Conservation (phyloP, 2,329 filamentous ascomycete species). For the Trichoderma koningiopsis region DNA sequence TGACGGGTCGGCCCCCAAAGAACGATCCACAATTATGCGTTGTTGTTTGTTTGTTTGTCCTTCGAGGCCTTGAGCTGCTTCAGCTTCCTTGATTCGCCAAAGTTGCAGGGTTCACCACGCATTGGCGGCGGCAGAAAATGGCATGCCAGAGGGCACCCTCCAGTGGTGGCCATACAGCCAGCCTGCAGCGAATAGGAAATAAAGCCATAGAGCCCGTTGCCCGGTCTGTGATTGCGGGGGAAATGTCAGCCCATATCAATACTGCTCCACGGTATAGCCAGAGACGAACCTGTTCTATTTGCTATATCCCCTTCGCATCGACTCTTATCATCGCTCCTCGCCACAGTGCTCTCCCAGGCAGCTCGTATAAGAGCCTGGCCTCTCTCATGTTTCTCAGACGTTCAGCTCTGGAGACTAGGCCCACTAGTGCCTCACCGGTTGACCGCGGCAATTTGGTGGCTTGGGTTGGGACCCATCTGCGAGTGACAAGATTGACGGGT, state of each 20-base stretch:
- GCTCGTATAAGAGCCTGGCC: background rate
- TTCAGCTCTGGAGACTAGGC: constrained; percentile 2
- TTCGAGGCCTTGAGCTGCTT: background rate
- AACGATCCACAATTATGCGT: background rate
- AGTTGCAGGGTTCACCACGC: background rate
- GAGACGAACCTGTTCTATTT: background rate
- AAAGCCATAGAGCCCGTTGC: background rate
- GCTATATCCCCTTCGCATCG: background rate
- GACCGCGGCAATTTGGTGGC: constrained; percentile 10
- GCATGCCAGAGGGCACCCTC: background rate
- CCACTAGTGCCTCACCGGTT: constrained; percentile 12
- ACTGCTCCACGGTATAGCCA: background rate
- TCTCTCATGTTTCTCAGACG: background rate
- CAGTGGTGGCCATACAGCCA: background rate
- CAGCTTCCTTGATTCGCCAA: constrained; percentile 2
- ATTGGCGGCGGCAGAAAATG: background rate
- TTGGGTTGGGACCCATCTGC: background rate
- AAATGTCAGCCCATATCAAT: background rate
- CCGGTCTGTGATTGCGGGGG: background rate
- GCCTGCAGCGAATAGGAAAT: background rate
- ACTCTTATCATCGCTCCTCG: background rate
- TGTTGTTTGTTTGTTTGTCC: background rate
- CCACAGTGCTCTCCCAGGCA: background rate
- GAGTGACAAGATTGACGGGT: background rate
- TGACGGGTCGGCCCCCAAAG: background rate